A percentile compares a stretch with the other conserved stretches of the same genome.
These are phyloP conservation scores for Isabelozyma heimii DNA, from an alignment of 805 yeast species.

Conservation along the genomic window DNA sequence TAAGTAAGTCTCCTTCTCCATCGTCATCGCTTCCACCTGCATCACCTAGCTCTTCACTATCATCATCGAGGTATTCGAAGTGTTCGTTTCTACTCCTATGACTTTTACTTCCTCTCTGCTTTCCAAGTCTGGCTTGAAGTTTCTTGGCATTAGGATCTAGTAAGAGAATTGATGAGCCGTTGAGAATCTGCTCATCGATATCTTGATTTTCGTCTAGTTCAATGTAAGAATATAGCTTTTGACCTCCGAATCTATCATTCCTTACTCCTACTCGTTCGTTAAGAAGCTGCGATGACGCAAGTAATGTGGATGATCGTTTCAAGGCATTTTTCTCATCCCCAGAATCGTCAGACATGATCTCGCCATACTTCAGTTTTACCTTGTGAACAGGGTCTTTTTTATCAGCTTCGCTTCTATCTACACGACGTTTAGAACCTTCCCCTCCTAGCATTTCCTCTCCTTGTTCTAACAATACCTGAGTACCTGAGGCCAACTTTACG, in stretches of 20 bases:
- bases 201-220: conserved; percentile 30
- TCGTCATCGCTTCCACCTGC: conserved; percentile 19
- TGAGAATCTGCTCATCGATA: conserved; percentile 15
- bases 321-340: neutral
- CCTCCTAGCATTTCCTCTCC: conserved; percentile 83
- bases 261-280: conserved; percentile 16
- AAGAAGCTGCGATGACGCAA: conserved; percentile 25
- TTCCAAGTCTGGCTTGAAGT: neutral
- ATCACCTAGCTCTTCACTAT: conserved; percentile 4
- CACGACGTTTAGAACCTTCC: conserved; percentile 43
- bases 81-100: conserved; percentile 8
- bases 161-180: conserved; percentile 19
- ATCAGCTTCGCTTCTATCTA: conserved; percentile 1
- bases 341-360: neutral
- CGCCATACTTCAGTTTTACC: conserved; percentile 3
- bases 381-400: conserved; percentile 6
- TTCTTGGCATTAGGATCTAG: conserved; percentile 4
- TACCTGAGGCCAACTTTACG: conserved; percentile 82
- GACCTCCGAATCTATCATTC: conserved; percentile 16
- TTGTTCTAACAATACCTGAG: conserved; percentile 75
- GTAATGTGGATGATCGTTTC: conserved; percentile 9
- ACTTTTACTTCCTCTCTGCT: neutral
- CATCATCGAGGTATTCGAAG: conserved; percentile 21
- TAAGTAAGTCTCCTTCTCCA: neutral
- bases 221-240: conserved; percentile 26